These are phyloP conservation scores for Colletotrichum lini DNA, from an alignment of 2,329 filamentous ascomycete genomes.

Conservation along the genomic window DNA sequence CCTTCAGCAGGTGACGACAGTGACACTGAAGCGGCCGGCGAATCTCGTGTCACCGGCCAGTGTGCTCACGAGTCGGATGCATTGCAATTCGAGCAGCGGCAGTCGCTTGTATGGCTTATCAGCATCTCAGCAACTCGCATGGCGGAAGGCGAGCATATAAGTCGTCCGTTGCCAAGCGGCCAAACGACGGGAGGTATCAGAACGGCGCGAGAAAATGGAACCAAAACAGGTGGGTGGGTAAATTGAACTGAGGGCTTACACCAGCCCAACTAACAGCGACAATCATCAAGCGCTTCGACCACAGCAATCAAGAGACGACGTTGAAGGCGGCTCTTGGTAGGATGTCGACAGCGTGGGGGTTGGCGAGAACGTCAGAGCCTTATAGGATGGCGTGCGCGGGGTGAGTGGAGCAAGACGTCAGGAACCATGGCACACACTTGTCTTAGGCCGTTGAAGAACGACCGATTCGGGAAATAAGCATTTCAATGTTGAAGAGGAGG, in stretches of 20 bases:
- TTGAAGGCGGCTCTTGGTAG: conserved; percentile 30
- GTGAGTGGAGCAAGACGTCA: conserved; percentile 32
- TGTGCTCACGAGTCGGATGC: background rate
- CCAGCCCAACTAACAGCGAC: background rate
- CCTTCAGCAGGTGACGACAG: background rate
- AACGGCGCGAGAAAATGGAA: background rate
- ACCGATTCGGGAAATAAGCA: conserved; percentile 23
- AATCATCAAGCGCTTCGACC: background rate
- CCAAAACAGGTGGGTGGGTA: background rate
- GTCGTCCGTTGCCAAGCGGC: background rate
- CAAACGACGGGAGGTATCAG: background rate
- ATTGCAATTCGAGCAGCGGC: background rate
- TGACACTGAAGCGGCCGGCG: background rate
- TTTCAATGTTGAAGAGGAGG: conserved; percentile 2
- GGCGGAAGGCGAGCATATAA: background rate
- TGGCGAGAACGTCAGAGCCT: conserved; percentile 40
- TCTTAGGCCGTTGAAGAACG: conserved; percentile 26
- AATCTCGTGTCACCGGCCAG: background rate
- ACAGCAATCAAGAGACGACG: conserved; percentile 31
- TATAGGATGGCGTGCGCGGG: conserved; percentile 43
- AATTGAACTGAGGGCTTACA: too few relatives aligned
- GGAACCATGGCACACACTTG: conserved; percentile 40
- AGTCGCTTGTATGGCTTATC: background rate
- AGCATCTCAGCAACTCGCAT: background rate
- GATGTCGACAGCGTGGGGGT: conserved; percentile 36